phyloP scores from a whole-genome alignment of 1,139 yeast species.

The Yamadazyma taylorii region DNA sequence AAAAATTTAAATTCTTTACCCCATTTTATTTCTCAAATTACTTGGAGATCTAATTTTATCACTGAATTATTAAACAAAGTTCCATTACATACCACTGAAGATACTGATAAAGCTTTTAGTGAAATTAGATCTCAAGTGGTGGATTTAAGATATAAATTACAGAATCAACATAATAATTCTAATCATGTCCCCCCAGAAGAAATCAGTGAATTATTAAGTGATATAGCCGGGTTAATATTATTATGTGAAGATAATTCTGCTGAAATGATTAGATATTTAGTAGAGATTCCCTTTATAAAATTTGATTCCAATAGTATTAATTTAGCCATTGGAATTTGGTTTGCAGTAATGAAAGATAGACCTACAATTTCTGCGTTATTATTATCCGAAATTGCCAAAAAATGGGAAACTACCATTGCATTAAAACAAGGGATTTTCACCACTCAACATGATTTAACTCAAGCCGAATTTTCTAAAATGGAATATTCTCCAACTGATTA shows the following conservation, averaged over 20 bases:
- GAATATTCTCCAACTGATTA: conserved; percentile 87
- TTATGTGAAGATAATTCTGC: conserved; percentile 47
- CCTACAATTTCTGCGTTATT: conserved; percentile 59
- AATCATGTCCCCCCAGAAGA: conserved; percentile 24
- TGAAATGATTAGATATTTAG: conserved; percentile 57
- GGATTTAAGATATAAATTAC: conserved; percentile 15
- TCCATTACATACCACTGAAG: conserved; percentile 33
- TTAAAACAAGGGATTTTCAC: conserved; percentile 66
- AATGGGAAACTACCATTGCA: conserved; percentile 69
- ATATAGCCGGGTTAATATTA: conserved; percentile 49
- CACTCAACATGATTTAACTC: conserved; percentile 52
- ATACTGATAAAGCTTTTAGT: conserved; percentile 29
- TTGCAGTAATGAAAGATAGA: conserved; percentile 69
- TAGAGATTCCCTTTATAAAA: conserved; percentile 66
- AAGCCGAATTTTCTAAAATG: conserved; percentile 74
- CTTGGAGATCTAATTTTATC: conserved; percentile 65
- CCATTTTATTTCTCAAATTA: conserved; percentile 73
- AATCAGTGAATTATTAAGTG: conserved; percentile 48
- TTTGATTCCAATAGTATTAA: conserved; percentile 65
- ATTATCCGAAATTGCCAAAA: conserved; percentile 63
- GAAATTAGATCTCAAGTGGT: conserved; percentile 18
- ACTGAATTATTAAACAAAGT: conserved; percentile 38
- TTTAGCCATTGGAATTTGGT: conserved; percentile 76
- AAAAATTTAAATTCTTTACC: conserved; percentile 60
- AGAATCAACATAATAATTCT: conserved; percentile 14